Base-by-base conservation (phyloP, 768 basidiomycete genomes). In the Termitomyces sp. region DNA sequence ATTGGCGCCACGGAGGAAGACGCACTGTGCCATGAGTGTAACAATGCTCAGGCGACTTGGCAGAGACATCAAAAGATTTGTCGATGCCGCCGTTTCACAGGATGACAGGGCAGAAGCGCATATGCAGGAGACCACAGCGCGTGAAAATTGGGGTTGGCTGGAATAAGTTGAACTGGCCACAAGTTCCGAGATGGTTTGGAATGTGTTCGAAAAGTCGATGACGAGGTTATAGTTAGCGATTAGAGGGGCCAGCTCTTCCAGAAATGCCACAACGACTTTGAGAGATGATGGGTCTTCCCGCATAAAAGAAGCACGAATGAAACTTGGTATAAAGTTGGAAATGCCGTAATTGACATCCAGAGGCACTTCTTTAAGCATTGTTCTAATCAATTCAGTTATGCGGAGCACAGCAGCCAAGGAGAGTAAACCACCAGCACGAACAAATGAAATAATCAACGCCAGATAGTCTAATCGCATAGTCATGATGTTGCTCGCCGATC, bases 401-500 rank as follows among this genome's bases (percentile, higher is more conserved):
- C 81, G 75, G 28, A 73, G 70, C 20, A 77, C 74, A 6, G 77
- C 64, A n/a, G 73, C 68, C 24, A 70, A 63, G 4, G 76, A 66
- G 0, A 80, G 63, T 26, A 78, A 69, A 0, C 85, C 86, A 6
- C 86, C 86, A 18, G 76, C 74, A 26, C 68, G 69, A 18, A 77
- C 74, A 62, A 82, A 84, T 4, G 74, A 75, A 20, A 75, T 68
- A 5, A 87, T 75, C 22, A 87, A 69, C 4, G 72, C 72, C 6
- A 91, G 75, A 67, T 83, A 90, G 61, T 90, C 87, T 48, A 84
- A 65, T 22, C 85, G 77, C 82, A 92, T 87, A 8, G 73, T 69
- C 22, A 71, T 69, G 7, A 81, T 65, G 65, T 88, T 81, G 64
- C 84, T 84, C 1, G 84, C 76, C 5, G 72, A 62, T 58, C 77